These are phyloP conservation scores for Uncinocarpus reesii DNA, from an alignment of 2,329 filamentous ascomycete species.

Conservation along the genomic window DNA sequence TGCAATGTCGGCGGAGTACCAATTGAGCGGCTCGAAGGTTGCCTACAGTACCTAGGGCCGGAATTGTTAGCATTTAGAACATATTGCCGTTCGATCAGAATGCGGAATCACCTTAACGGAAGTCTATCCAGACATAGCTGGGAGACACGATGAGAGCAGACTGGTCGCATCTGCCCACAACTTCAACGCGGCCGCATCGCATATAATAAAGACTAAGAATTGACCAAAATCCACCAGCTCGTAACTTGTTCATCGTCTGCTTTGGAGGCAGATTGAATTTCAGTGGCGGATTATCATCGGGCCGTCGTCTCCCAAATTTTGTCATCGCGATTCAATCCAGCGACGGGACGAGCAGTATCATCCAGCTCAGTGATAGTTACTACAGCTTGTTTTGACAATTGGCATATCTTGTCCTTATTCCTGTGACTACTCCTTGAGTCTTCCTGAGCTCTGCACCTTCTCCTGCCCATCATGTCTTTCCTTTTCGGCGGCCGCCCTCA, in stretches of 20 bases:
- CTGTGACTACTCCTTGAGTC: not conserved
- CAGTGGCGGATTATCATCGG: constrained; percentile 5
- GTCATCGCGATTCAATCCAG: not conserved
- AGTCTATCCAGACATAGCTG: constrained; percentile 25
- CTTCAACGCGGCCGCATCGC: not conserved
- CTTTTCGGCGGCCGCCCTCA: constrained; percentile 65
- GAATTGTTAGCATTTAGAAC: not conserved
- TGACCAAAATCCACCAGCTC: too few species aligned
- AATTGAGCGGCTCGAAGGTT: too few species aligned
- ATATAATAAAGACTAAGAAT: not conserved
- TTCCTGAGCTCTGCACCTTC: constrained; percentile 15
- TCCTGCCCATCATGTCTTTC: constrained; percentile 53
- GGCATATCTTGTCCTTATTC: too few species aligned
- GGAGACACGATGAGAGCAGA: constrained; percentile 29
- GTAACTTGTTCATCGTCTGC: too few species aligned
- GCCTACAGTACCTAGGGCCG: not conserved
- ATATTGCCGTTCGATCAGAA: not conserved
- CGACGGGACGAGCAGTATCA: not conserved
- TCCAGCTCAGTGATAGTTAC: too few species aligned
- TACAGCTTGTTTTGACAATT: too few species aligned
- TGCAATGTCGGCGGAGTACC: not conserved
- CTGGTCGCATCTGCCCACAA: constrained; percentile 31
- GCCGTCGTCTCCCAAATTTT: constrained; percentile 10
- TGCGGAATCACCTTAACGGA: constrained; percentile 29
- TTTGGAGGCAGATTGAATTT: too few species aligned